A percentile compares a stretch with the other conserved stretches of the same genome.
phyloP scores from a whole-genome alignment of 2,329 filamentous ascomycete species.

The Bisporella sp. region DNA sequence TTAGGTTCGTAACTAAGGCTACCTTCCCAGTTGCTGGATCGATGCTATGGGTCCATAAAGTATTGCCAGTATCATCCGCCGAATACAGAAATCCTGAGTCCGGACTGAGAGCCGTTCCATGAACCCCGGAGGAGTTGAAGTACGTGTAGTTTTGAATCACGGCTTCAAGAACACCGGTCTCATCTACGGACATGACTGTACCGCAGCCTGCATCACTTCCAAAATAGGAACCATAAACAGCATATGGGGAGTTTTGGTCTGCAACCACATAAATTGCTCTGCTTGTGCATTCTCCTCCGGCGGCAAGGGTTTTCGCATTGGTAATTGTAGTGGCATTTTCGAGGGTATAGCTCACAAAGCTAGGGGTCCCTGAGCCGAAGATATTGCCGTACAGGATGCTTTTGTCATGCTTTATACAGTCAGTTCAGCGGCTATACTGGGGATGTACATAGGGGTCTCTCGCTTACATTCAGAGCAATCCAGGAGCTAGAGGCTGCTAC shows the following conservation, averaged over 20 bases:
- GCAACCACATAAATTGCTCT: slow-evolving; percentile 22
- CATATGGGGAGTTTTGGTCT: slow-evolving; percentile 16
- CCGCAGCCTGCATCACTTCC: slow-evolving; percentile 22
- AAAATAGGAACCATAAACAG: slow-evolving; percentile 26
- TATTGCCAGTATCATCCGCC: slow-evolving; percentile 39
- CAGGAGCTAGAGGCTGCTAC: slow-evolving; percentile 21
- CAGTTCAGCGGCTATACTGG: not conserved
- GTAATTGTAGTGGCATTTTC: slow-evolving; percentile 16
- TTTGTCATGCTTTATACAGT: slow-evolving; percentile 23
- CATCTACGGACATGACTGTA: slow-evolving; percentile 33
- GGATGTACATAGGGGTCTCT: not conserved
- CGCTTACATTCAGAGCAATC: slow-evolving; percentile 26
- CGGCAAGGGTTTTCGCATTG: slow-evolving; percentile 12
- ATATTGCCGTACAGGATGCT: slow-evolving; percentile 26
- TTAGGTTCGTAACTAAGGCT: slow-evolving; percentile 6
- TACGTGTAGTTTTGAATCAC: slow-evolving; percentile 41
- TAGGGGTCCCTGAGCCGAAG: slow-evolving; percentile 15
- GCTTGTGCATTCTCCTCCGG: slow-evolving; percentile 14
- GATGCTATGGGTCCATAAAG: slow-evolving; percentile 29
- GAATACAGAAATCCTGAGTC: slow-evolving; percentile 39
- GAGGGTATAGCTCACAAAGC: slow-evolving; percentile 24
- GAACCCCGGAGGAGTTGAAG: slow-evolving; percentile 35
- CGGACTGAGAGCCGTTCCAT: slow-evolving; percentile 40
- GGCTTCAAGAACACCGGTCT: slow-evolving; percentile 32
- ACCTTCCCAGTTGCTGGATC: slow-evolving; percentile 8